phyloP scores from a whole-genome alignment of 805 yeast species.

The Kazachstania psychrophila region DNA sequence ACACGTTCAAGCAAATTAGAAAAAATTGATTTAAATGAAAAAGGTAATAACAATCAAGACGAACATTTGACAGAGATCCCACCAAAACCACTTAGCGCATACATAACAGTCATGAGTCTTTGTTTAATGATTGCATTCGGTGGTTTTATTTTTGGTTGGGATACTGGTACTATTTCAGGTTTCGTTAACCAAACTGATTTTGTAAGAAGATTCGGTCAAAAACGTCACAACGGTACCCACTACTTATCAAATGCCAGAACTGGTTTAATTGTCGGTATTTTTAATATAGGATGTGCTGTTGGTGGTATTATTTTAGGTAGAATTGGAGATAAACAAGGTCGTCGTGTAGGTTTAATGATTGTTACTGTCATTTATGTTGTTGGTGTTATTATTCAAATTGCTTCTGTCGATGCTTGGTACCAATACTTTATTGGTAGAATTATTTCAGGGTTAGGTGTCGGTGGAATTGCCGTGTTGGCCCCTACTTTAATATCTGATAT shows the following conservation, averaged over 20 bases:
- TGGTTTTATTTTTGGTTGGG: constrained; percentile 53
- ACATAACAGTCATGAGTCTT: not conserved
- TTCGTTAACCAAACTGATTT: constrained; percentile 39
- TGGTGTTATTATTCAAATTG: not conserved
- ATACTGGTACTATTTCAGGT: constrained; percentile 49
- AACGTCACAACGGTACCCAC: constrained; percentile 32
- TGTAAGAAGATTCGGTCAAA: constrained; percentile 45
- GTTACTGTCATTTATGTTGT: constrained; percentile 26
- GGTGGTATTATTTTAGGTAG: constrained; percentile 57
- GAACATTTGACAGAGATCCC: no score
- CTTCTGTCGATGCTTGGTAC: constrained; percentile 1
- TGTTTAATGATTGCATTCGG: constrained; percentile 14
- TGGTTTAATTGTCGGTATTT: constrained; percentile 42
- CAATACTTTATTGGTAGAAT: constrained; percentile 46
- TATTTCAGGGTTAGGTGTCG: constrained; percentile 64
- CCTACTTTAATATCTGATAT: constrained; percentile 1
- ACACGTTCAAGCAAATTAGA: constrained; percentile 9
- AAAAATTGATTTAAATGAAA: not conserved
- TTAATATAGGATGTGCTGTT: constrained; percentile 65
- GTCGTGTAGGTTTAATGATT: constrained; percentile 52
- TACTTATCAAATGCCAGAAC: constrained; percentile 30
- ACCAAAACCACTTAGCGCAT: constrained; percentile 3
- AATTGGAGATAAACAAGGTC: constrained; percentile 43
- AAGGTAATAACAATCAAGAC: no score
- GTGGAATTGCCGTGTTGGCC: not conserved